A percentile compares a stretch with the other conserved stretches of the same genome.
These are phyloP conservation scores for Exophiala sp. DNA, from an alignment of 2,329 filamentous ascomycete species.

Conservation along the genomic window DNA sequence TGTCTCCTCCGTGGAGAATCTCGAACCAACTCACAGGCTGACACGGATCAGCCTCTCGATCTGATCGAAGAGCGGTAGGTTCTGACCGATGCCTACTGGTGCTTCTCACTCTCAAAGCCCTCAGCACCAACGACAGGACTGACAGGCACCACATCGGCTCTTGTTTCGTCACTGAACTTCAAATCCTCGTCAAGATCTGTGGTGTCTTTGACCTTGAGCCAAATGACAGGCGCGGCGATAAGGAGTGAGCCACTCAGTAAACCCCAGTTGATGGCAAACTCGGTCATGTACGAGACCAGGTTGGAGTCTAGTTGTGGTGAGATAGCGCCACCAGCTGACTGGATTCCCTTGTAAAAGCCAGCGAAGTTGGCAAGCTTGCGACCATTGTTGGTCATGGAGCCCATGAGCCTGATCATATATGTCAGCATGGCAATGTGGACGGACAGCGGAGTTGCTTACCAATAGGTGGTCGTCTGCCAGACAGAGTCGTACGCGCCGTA, in stretches of 20 bases:
- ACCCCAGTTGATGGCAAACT: conserved; percentile 69
- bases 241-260: conserved; percentile 65
- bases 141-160: conserved; percentile 58
- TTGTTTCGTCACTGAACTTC: conserved; percentile 74
- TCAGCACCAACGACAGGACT: conserved; percentile 16
- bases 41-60: too few relatives aligned
- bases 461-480: conserved; percentile 90
- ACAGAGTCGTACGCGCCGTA: conserved; percentile 86
- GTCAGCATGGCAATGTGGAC: conserved; percentile 1
- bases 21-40: too few relatives aligned
- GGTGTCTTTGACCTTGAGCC: conserved; percentile 71
- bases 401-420: conserved; percentile 64
- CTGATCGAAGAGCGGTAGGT: too few relatives aligned
- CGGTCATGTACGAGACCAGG: conserved; percentile 58
- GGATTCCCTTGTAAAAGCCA: conserved; percentile 78
- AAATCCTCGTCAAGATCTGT: conserved; percentile 73
- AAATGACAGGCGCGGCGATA: conserved; percentile 71
- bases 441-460: conserved; percentile 47
- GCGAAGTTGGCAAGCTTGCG: conserved; percentile 81
- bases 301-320: conserved; percentile 66
- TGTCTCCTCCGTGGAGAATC: too few relatives aligned
- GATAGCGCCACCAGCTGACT: conserved; percentile 72
- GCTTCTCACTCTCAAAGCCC: conserved; percentile 18
- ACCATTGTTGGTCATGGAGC: conserved; percentile 78
- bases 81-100: too few relatives aligned